Base-by-base conservation (phyloP, 1,139 yeast species). In the Candida tetrigidarum region DNA sequence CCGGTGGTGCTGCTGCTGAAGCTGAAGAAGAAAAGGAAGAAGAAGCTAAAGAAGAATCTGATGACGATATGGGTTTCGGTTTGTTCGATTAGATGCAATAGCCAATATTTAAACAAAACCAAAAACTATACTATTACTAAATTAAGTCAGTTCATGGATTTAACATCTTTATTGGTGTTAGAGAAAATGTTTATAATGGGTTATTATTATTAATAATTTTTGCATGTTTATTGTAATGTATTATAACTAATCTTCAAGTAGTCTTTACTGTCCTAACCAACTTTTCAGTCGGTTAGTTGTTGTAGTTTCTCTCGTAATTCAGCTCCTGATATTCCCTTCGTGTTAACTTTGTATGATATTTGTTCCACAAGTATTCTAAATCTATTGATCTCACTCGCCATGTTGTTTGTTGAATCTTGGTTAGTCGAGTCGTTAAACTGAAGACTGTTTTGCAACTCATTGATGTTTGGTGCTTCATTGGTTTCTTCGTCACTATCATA, bases 31-130 rank as follows among this genome's bases (percentile, higher is more conserved):
- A 62, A 56, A 71, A 60, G 58, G 67, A 62, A 52, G 59, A 64
- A 53, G 54, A 51, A 48, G 50, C 46, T 18, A 39, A 43, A 43
- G 71, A 67, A 60, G 69, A 63, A 67, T 71, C 78, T 56, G 91
- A 84, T 69, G 86, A 79, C 64, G 93, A 84, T 74, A 85, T 86
- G 92, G 93, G 92, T 63, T 83, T 86, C 86, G 93, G 93, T 79
- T 81, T 86, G 75, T 86, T 86, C 83, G 95, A 86, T 78, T 86
- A 86, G 75, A 62, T 35, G 38, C 12, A 15, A 28, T 28, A 15
- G 3, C 12, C 11, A 28, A 12, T n/a, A n/a, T n/a, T n/a, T n/a
- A n/a, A 29, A 25, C n/a, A 25, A 25, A 25, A 25, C 28, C 2
- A 23, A 25, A 25, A 25, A 12, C 28, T 25, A 9, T n/a, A n/a